Conservation (phyloP, 2,329 filamentous ascomycete genomes). For the Ceratocystis albifundus region DNA sequence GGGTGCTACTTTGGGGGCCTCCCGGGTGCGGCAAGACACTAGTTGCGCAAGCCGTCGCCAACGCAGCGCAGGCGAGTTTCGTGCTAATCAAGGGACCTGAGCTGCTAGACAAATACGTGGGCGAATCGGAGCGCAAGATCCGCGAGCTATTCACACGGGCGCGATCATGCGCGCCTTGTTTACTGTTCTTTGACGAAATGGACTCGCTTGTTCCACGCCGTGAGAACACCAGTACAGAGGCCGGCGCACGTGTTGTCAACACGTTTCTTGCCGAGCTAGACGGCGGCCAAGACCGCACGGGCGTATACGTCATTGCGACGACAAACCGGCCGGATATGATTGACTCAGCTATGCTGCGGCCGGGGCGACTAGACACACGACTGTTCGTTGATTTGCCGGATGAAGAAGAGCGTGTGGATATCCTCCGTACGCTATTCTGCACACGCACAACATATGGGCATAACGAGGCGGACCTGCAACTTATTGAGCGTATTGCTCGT, state of each 20-base stretch:
- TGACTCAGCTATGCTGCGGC: slow-evolving; percentile 85
- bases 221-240: slow-evolving; percentile 67
- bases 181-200: slow-evolving; percentile 96
- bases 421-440: slow-evolving; percentile 57
- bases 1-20: slow-evolving; percentile 90
- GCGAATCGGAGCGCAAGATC: slow-evolving; percentile 86
- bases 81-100: slow-evolving; percentile 97
- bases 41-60: slow-evolving; percentile 89
- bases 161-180: slow-evolving; percentile 74
- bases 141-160: slow-evolving; percentile 85
- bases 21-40: slow-evolving; percentile 95
- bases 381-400: slow-evolving; percentile 82
- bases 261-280: slow-evolving; percentile 90
- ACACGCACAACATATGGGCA: slow-evolving; percentile 36
- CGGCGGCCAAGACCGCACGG: slow-evolving; percentile 64
- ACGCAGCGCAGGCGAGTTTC: slow-evolving; percentile 92
- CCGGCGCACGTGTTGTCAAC: slow-evolving; percentile 82
- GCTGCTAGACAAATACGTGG: slow-evolving; percentile 93
- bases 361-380: slow-evolving; percentile 76
- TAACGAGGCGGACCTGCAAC: slow-evolving; percentile 38
- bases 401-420: slow-evolving; percentile 68
- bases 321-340: slow-evolving; percentile 96
- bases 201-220: slow-evolving; percentile 82
- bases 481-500: slow-evolving; percentile 53
- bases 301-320: slow-evolving; percentile 88